phyloP scores from a whole-genome alignment of 306 rosid species.

The Pyrus bretschneideri region DNA sequence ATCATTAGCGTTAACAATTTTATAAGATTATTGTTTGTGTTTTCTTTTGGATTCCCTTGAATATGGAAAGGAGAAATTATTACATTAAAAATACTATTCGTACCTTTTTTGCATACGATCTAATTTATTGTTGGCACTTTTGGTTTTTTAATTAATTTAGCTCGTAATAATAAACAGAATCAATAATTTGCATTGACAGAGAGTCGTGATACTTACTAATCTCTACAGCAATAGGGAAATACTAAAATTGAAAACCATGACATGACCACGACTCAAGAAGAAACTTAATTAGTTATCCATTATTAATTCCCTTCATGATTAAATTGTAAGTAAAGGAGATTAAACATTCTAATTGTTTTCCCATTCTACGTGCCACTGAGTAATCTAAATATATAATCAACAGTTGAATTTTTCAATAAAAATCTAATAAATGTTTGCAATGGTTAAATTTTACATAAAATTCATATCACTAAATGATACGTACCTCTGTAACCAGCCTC shows the following conservation, averaged over 20 bases:
- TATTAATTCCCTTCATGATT: neutral
- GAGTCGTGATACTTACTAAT: neutral
- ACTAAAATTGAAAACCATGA: conserved; percentile 3
- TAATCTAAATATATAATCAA: too few species aligned
- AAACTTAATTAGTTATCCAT: conserved; percentile 11
- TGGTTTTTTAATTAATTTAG: neutral
- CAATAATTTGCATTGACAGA: conserved; percentile 6
- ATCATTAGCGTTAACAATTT: conserved; percentile 16
- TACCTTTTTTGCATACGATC: too few species aligned
- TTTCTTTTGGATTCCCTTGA: neutral
- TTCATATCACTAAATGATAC: neutral
- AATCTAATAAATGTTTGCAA: neutral
- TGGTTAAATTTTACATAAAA: too few species aligned
- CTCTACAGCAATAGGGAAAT: neutral
- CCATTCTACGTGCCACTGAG: too few species aligned
- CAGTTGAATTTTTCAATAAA: too few species aligned
- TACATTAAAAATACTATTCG: too few species aligned
- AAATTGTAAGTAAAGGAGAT: neutral
- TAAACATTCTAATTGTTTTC: too few species aligned
- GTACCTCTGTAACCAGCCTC: neutral
- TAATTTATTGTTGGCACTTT: neutral
- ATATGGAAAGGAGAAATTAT: neutral
- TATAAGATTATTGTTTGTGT: neutral
- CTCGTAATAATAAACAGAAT: neutral
- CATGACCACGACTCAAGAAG: conserved; percentile 1